Percentiles rank a stretch among this genome's conserved stretches.
Conservation (phyloP, 768 basidiomycete genomes). For the Russula emetica region DNA sequence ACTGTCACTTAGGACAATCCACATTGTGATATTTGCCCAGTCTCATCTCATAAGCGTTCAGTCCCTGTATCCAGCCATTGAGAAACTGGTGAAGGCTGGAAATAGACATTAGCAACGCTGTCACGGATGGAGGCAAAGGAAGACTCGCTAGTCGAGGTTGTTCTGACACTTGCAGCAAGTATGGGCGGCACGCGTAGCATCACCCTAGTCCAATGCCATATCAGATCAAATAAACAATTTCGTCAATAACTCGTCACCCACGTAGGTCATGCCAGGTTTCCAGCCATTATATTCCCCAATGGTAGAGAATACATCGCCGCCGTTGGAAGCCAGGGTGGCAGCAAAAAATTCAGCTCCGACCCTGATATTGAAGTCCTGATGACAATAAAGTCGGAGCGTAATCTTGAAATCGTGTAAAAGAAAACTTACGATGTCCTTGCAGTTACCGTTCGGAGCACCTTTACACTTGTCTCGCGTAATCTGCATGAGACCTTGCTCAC, state of each 20-base stretch:
- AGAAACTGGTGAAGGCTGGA: constrained; percentile 60
- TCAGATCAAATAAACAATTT: background rate
- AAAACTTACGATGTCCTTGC: constrained; percentile 38
- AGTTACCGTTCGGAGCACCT: constrained; percentile 45
- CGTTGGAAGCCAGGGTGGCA: constrained; percentile 43
- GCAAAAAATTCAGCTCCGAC: constrained; percentile 62
- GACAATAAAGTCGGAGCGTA: background rate
- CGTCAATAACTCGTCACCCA: constrained; percentile 33
- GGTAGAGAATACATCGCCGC: constrained; percentile 51
- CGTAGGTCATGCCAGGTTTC: constrained; percentile 53
- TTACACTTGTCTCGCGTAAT: constrained; percentile 73
- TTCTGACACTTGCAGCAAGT: constrained; percentile 72
- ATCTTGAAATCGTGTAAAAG: background rate
- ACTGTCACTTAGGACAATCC: constrained; percentile 23
- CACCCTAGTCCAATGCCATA: constrained; percentile 33
- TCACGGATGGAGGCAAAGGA: background rate
- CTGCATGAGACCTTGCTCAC: constrained; percentile 88
- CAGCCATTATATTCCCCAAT: constrained; percentile 80
- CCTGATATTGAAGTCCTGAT: constrained; percentile 65
- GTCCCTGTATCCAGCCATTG: constrained; percentile 67
- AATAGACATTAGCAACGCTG: background rate
- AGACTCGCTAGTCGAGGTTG: constrained; percentile 78
- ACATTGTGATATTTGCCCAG: constrained; percentile 71
- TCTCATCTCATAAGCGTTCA: constrained; percentile 47
- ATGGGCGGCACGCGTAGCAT: constrained; percentile 55